Evolutionary conservation across 192 early-diverging fungal species (phyloP), one percentile per base, ranked within the genome.

Genomic region (Gryganskiella cystojenkinii): DNA sequence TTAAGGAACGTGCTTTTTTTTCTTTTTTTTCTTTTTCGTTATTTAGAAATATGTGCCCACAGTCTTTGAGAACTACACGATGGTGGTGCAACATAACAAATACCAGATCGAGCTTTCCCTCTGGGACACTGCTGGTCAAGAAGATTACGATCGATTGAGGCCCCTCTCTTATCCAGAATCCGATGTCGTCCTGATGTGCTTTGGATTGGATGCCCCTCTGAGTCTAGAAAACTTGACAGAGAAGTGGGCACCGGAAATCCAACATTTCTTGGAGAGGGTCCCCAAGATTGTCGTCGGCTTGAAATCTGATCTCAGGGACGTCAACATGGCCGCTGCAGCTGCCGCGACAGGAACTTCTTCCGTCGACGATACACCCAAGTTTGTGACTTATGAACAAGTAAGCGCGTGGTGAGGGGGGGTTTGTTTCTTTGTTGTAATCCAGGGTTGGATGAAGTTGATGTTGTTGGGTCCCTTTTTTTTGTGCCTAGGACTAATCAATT

Each of bases 171-270:
- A 92, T 66, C 88, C 90, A 46, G 89, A 91, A 70, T 85, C 90
- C 10, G 80, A 91, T 56, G 86, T 90, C 1, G 79, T 92, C n/a
- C 80, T 92, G 22, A 92, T 92, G 64, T 90, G 89, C 53, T 92
- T 82, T 75, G 76, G 90, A 1, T 82, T 90, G 31, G 86, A 94
- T 69, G 82, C 88, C 17, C 87, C 84, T n/a, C 87, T 89, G 64
- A 92, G 90, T 13, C 87, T 96, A 43, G 88, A 90, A 25, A 94
- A 95, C 81, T 84, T 95, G 25, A 83, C 82, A 61, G 92, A 92
- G 64, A 93, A 85, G 55, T 87, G 86, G 86, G 49, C 78, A 19
- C 81, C 84, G 14, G 86, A 87, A 54, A 71, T 87, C 4, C 75
- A 73, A 13, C 84, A 83, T 55, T 85, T 82, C 61, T 74, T 73